A percentile compares a stretch with the other conserved stretches of the same genome.
phyloP scores from a whole-genome alignment of 2,329 filamentous ascomycete species.

The Penicillium fuscoglaucum region DNA sequence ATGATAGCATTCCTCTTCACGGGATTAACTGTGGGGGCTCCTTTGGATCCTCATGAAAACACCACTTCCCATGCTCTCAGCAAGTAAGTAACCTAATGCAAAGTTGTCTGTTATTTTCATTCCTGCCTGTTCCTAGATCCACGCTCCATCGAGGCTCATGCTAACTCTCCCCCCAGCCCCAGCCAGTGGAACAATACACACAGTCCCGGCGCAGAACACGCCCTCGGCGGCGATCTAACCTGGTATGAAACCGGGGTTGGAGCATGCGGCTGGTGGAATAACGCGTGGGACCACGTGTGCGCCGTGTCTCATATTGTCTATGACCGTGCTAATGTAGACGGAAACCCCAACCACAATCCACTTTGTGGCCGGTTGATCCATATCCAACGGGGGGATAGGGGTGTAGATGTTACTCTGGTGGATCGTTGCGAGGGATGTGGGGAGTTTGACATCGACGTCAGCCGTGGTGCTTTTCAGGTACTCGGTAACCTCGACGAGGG shows the following conservation, averaged over 20 bases:
- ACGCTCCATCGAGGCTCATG: background rate
- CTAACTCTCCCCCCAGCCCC: background rate
- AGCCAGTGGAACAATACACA: background rate
- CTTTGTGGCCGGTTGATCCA: constrained; percentile 68
- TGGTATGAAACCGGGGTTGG: constrained; percentile 69
- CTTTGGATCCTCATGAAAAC: background rate
- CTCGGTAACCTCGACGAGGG: constrained; percentile 50
- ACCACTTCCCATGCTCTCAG: no score
- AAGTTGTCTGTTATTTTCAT: background rate
- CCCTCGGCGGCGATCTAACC: constrained; percentile 64
- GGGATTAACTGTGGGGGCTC: background rate
- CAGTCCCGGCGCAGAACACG: constrained; percentile 44
- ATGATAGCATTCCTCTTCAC: background rate
- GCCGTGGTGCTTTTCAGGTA: constrained; percentile 49
- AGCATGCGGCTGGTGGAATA: constrained; percentile 64
- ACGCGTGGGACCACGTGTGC: constrained; percentile 59
- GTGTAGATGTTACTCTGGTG: constrained; percentile 64
- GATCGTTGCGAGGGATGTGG: constrained; percentile 62
- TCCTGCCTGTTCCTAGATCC: background rate
- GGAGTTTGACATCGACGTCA: constrained; percentile 53
- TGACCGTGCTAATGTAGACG: constrained; percentile 56
- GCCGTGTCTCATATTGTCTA: constrained; percentile 68
- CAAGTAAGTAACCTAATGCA: background rate
- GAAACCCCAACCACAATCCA: constrained; percentile 64
- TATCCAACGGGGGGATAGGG: constrained; percentile 56